Evolutionary conservation across 192 early-diverging fungal species (phyloP).

Genomic region (Coemansia sp.): DNA sequence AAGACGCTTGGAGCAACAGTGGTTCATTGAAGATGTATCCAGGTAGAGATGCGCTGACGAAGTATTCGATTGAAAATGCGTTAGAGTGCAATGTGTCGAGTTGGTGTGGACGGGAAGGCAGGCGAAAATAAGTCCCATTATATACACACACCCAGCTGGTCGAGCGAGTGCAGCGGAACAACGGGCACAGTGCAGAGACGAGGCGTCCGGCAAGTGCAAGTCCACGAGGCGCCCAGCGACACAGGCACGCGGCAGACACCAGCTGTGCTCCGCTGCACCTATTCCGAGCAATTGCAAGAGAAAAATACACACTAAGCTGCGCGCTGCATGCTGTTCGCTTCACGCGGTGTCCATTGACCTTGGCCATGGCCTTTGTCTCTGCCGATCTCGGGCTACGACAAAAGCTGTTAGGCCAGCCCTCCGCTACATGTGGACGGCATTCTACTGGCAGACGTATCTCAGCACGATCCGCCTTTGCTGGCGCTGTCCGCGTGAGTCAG

Average conservation of each 20-base stretch:
- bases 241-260: neutral
- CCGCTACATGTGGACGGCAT: slow-evolving; percentile 9
- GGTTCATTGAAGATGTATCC: no score
- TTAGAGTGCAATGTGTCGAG: no score
- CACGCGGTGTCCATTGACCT: neutral
- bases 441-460: slow-evolving; percentile 8
- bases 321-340: neutral
- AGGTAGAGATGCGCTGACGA: no score
- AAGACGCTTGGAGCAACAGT: neutral
- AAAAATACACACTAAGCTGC: no score
- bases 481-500: slow-evolving; percentile 2
- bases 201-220: neutral
- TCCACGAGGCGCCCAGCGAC: neutral
- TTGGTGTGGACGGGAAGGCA: no score
- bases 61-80: no score
- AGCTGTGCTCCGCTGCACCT: neutral
- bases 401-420: neutral
- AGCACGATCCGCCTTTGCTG: neutral
- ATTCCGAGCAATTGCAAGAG: neutral
- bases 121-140: no score
- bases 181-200: no score
- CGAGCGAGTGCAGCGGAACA: no score
- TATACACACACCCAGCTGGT: no score
- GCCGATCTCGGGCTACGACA: neutral
- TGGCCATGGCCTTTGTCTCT: neutral